Evolutionary conservation across 257 asterid genomes (phyloP).

Genomic region (Solanum etuberosum): DNA sequence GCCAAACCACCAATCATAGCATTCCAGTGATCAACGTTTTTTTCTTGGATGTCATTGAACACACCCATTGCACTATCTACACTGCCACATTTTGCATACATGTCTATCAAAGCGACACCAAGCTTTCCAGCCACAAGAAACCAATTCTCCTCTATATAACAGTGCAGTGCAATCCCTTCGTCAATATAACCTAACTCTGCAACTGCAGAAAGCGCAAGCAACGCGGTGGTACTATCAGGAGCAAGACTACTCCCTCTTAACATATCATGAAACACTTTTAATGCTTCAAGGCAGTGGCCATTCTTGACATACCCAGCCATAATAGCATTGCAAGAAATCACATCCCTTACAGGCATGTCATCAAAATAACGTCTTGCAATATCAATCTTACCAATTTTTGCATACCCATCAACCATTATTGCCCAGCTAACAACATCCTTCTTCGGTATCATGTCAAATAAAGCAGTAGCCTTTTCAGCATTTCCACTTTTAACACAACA

Average conservation of each 20-base stretch:
- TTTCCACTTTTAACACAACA: constrained; percentile 55
- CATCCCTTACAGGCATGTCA: constrained; percentile 67
- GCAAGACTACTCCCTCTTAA: constrained; percentile 18
- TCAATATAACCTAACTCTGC: constrained; percentile 52
- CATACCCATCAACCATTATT: constrained; percentile 67
- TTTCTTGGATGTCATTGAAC: constrained; percentile 38
- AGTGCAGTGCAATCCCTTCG: constrained; percentile 47
- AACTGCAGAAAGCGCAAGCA: constrained; percentile 63
- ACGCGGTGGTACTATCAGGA: constrained; percentile 54
- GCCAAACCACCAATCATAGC: constrained; percentile 89
- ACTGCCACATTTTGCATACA: constrained; percentile 86
- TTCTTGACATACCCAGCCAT: constrained; percentile 73
- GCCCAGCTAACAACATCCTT: constrained; percentile 78
- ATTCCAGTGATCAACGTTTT: constrained; percentile 63
- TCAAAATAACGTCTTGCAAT: constrained; percentile 58
- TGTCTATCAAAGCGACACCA: constrained; percentile 64
- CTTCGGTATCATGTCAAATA: constrained; percentile 52
- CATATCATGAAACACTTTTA: constrained; percentile 58
- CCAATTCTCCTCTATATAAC: constrained; percentile 31
- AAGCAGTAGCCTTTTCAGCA: constrained; percentile 31
- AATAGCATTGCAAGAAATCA: constrained; percentile 77
- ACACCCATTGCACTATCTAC: constrained; percentile 44
- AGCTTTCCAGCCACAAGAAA: constrained; percentile 40
- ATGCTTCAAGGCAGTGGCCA: constrained; percentile 42
- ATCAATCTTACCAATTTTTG: constrained; percentile 41